phyloP scores from a whole-genome alignment of 441 rosid species.

The Pelargonium hybrid region DNA sequence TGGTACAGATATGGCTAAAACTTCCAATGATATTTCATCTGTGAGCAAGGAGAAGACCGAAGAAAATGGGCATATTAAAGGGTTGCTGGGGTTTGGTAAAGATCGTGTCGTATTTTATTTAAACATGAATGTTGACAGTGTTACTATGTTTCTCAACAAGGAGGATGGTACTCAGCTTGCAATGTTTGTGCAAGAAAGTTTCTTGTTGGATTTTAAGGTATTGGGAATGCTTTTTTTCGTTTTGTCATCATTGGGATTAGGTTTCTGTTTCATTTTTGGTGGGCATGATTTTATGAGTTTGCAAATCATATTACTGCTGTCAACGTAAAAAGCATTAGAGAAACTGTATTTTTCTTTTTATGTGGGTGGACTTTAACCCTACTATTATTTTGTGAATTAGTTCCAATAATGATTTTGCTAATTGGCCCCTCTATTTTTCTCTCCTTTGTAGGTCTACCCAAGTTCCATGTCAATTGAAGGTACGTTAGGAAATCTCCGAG shows the following conservation, averaged over 20 bases:
- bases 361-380: neutral
- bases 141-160: constrained; percentile 81
- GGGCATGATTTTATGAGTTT: neutral
- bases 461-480: constrained; percentile 89
- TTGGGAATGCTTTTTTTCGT: neutral
- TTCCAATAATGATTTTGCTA: constrained; percentile 8
- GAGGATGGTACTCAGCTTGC: constrained; percentile 99
- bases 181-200: constrained; percentile 90
- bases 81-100: constrained; percentile 93
- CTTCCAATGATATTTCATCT: constrained; percentile 28
- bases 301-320: constrained; percentile 7
- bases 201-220: constrained; percentile 87
- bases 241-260: neutral
- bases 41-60: constrained; percentile 55
- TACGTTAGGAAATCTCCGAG: constrained; percentile 91
- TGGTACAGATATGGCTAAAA: constrained; percentile 22
- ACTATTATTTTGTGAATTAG: neutral
- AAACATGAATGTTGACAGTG: constrained; percentile 84
- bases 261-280: constrained; percentile 13
- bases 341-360: neutral
- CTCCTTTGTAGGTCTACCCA: constrained; percentile 63
- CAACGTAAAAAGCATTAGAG: neutral
- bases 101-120: constrained; percentile 85
- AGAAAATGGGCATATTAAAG: constrained; percentile 65
- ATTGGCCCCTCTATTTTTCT: neutral